These are phyloP conservation scores for Calamus simplicifolius DNA, from an alignment of 176 grass and related monocot species.

Conservation along the genomic window DNA sequence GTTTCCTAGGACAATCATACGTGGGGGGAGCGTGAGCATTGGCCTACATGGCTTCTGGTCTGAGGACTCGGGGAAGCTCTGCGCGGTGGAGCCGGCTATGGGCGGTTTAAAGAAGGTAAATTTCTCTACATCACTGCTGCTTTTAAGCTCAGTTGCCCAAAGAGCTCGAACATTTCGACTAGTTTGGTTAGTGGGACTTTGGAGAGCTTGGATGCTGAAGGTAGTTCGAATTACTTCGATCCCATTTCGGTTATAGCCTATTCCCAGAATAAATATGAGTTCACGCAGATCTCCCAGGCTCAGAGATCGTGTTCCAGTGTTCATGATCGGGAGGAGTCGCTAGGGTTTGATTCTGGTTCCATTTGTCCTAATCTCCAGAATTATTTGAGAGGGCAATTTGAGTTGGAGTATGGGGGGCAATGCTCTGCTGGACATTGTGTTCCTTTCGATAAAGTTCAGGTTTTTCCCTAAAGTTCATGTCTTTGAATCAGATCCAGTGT, in stretches of 20 bases:
- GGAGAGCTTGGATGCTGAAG: conserved; percentile 19
- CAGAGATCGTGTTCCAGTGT: conserved; percentile 45
- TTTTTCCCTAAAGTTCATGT: conserved; percentile 32
- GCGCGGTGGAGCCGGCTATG: conserved; percentile 59
- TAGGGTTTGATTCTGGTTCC: conserved; percentile 33
- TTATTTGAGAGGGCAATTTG: conserved; percentile 27
- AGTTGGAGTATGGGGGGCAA: conserved; percentile 25
- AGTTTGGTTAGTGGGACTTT: conserved; percentile 52
- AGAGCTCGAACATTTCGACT: conserved; percentile 31
- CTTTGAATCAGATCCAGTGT: conserved; percentile 42
- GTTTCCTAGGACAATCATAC: conserved; percentile 26
- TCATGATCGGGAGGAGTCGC: conserved; percentile 14
- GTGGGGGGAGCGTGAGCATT: conserved; percentile 31
- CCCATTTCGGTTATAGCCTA: conserved; percentile 52
- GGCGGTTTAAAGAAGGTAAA: conserved; percentile 26
- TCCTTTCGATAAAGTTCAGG: conserved; percentile 1
- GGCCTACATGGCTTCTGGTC: conserved; percentile 70
- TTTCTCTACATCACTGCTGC: conserved; percentile 33
- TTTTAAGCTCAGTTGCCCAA: conserved; percentile 43
- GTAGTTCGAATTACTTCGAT: conserved; percentile 16
- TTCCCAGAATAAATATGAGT: conserved; percentile 40
- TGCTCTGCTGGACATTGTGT: conserved; percentile 2
- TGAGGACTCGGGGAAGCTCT: conserved; percentile 40
- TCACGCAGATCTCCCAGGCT: conserved; percentile 26
- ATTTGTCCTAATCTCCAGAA: conserved; percentile 24